Evolutionary conservation across 176 grass and related monocot species (phyloP).

Genomic region (Zea mays): Zm-B73-REFERENCE-NAM-5.0 NC_050100.1:11362001-11362500

Average conservation of each 20-base stretch:
- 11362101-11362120: background rate
- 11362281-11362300: constrained; percentile 1
- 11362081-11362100: background rate
- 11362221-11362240: constrained; percentile 10
- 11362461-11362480: background rate
- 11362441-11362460: constrained; percentile 4
- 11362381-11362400: constrained; percentile 98
- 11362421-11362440: constrained; percentile 28
- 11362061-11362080: background rate
- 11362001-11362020: background rate
- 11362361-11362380: constrained; percentile 99
- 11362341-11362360: constrained; percentile 92
- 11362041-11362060: background rate
- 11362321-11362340: constrained; percentile 94
- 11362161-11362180: background rate
- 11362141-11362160: background rate
- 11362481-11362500: constrained; percentile 67
- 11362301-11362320: constrained; percentile 99
- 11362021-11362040: background rate
- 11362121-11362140: background rate
- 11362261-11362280: constrained; percentile 21
- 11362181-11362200: constrained; percentile 20
- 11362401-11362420: constrained; percentile 37
- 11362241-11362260: background rate
- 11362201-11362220: background rate